Conservation (phyloP, 2,329 filamentous ascomycete species). For the Ceratocystis variospora region DNA sequence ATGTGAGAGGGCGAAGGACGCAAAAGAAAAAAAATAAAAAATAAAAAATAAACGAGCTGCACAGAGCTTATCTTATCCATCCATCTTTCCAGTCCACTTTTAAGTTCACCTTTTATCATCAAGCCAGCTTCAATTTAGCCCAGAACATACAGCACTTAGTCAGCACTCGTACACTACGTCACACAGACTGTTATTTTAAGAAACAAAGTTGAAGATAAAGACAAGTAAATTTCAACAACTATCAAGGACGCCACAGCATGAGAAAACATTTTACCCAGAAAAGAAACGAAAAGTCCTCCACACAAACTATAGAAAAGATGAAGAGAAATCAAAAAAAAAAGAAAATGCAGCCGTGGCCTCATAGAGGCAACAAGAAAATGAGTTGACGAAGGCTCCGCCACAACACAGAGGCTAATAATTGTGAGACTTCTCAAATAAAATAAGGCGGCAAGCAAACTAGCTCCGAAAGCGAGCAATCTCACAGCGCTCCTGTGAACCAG, state of each 20-base stretch:
- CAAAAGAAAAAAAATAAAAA: neutral
- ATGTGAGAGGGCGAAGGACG: no score
- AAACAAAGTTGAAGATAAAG: neutral
- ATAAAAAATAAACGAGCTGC: neutral
- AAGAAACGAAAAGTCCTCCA: conserved; percentile 12
- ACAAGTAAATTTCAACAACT: conserved; percentile 10
- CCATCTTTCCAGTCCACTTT: neutral
- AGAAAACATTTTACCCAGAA: conserved; percentile 15
- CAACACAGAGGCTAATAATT: neutral
- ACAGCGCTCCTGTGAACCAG: no score
- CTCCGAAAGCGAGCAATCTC: no score
- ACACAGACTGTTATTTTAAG: neutral
- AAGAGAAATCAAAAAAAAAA: neutral
- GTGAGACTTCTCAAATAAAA: neutral
- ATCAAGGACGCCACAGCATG: conserved; percentile 18
- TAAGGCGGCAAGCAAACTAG: neutral
- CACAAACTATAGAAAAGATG: neutral
- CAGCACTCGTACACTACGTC: neutral
- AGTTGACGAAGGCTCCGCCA: neutral
- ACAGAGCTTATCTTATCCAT: neutral
- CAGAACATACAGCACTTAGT: neutral
- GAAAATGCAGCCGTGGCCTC: neutral
- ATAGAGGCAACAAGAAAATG: neutral
- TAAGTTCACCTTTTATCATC: neutral
- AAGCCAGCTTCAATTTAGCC: neutral